phyloP scores from a whole-genome alignment of 495 filamentous ascomycete genomes.

The Bacidia rubella region DNA sequence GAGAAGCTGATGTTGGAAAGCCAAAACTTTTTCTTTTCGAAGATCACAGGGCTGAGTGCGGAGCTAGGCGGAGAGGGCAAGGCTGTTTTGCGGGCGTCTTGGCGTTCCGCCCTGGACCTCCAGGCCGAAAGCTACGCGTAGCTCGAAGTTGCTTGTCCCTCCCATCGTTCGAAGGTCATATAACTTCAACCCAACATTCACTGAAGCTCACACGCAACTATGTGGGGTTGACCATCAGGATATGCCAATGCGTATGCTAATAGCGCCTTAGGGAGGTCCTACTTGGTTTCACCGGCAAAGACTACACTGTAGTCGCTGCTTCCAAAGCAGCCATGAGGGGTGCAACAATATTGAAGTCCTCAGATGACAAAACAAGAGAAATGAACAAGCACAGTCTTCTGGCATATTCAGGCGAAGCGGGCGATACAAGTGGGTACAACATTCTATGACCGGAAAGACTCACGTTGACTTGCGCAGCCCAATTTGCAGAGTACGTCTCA shows the following conservation, averaged over 20 bases:
- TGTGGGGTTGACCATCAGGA: neutral
- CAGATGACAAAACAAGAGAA: slow-evolving; percentile 87
- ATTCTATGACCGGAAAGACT: neutral
- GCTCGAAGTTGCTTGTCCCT: neutral
- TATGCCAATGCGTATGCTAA: neutral
- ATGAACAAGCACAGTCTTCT: slow-evolving; percentile 89
- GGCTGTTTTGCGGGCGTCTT: neutral
- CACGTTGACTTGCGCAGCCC: slow-evolving; percentile 38
- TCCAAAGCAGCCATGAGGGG: slow-evolving; percentile 97
- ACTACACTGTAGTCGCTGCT: slow-evolving; percentile 94
- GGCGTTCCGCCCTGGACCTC: neutral
- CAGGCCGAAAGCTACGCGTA: slow-evolving; percentile 10
- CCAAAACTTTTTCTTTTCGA: neutral
- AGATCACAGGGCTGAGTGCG: neutral
- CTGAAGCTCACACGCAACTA: neutral
- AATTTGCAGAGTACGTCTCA: slow-evolving; percentile 99
- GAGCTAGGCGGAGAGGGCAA: too few species aligned
- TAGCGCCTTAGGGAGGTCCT: slow-evolving; percentile 71
- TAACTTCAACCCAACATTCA: neutral
- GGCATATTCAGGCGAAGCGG: slow-evolving; percentile 93
- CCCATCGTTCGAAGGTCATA: neutral
- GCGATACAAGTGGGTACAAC: slow-evolving; percentile 66
- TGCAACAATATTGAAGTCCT: slow-evolving; percentile 86
- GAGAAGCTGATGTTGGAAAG: neutral
- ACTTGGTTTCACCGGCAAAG: slow-evolving; percentile 94